phyloP scores from a whole-genome alignment of 192 early-diverging fungal genomes.

The Kappamyces sp. region DNA sequence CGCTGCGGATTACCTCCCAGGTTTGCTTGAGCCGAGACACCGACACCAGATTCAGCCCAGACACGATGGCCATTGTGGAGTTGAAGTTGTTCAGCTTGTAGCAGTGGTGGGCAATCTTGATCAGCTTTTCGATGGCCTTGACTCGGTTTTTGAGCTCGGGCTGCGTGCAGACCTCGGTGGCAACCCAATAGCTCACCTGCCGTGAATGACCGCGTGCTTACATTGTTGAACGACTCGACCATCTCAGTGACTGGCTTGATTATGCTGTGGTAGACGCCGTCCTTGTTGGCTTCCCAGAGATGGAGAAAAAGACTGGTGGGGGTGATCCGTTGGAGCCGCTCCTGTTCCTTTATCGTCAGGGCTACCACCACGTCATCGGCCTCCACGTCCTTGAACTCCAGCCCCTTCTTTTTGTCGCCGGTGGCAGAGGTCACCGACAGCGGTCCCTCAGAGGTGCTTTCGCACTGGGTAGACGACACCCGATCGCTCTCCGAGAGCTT shows the following conservation, averaged over 20 bases:
- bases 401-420: constrained; percentile 1
- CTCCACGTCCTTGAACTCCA: constrained; percentile 3
- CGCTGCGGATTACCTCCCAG: constrained; percentile 27
- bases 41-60: constrained; percentile 65
- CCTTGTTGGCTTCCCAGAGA: constrained; percentile 13
- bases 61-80: constrained; percentile 71
- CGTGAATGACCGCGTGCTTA: constrained; percentile 13
- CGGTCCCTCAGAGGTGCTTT: too few species aligned
- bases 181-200: constrained; percentile 39
- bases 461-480: background rate
- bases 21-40: constrained; percentile 67
- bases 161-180: constrained; percentile 38
- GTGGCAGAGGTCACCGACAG: background rate
- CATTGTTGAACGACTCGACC: constrained; percentile 42
- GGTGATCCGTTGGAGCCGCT: constrained; percentile 4
- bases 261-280: constrained; percentile 1
- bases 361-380: constrained; percentile 9
- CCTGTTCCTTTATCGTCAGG: constrained; percentile 19
- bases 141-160: constrained; percentile 40
- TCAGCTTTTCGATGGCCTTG: constrained; percentile 44
- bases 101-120: constrained; percentile 47
- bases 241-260: constrained; percentile 11
- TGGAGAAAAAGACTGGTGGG: constrained; percentile 15
- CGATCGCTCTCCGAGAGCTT: background rate
- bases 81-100: constrained; percentile 60